phyloP scores from a whole-genome alignment of 2,329 filamentous ascomycete genomes.

The Xylariales sp. region DNA sequence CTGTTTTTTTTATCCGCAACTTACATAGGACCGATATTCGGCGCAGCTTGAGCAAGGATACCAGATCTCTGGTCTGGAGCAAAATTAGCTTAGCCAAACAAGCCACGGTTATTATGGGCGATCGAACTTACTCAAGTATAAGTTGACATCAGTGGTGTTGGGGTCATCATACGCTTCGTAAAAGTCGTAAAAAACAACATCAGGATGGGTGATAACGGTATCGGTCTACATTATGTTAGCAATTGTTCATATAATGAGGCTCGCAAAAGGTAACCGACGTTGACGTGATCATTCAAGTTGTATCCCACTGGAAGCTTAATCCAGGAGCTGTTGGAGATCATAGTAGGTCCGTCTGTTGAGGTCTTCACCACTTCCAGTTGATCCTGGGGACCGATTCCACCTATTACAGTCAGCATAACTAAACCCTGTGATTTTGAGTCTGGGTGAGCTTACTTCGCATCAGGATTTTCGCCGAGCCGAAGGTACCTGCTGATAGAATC shows the following conservation, averaged over 20 bases:
- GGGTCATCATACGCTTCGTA: constrained; percentile 68
- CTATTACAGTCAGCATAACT: constrained; percentile 40
- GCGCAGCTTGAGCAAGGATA: constrained; percentile 72
- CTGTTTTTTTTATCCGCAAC: constrained; percentile 19
- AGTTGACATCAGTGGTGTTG: constrained; percentile 55
- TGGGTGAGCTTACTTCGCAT: constrained; percentile 63
- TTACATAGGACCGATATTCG: constrained; percentile 71
- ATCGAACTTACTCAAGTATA: constrained; percentile 56
- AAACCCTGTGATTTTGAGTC: neutral
- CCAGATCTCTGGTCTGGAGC: constrained; percentile 60
- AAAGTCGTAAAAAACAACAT: constrained; percentile 71
- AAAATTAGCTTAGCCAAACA: constrained; percentile 16
- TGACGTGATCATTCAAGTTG: constrained; percentile 68
- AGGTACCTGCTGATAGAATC: constrained; percentile 74
- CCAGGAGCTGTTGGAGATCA: constrained; percentile 64
- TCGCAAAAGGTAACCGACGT: constrained; percentile 47
- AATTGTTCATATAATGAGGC: neutral
- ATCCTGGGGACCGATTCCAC: constrained; percentile 71
- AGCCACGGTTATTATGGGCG: neutral
- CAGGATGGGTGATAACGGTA: constrained; percentile 57
- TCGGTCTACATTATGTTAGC: constrained; percentile 55
- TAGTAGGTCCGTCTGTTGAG: constrained; percentile 62
- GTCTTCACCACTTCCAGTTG: constrained; percentile 65
- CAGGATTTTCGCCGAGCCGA: constrained; percentile 76
- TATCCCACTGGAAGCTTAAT: constrained; percentile 69